These are phyloP conservation scores for Warburgia ugandensis DNA, from an alignment of 164 flowering plant species.

Conservation along the genomic window DNA sequence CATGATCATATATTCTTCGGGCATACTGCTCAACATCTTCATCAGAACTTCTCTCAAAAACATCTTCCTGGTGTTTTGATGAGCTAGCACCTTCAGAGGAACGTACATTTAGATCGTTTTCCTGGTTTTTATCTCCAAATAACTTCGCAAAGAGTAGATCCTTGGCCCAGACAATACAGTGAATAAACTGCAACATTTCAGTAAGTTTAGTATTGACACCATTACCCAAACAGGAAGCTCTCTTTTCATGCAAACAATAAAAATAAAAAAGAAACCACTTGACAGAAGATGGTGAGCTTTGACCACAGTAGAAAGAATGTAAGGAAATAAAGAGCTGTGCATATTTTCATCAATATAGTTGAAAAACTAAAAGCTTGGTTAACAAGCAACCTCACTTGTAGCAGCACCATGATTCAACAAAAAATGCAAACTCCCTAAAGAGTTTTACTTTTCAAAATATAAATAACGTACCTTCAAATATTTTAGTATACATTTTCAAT, in stretches of 20 bases:
- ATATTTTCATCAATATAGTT: too few species aligned
- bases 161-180: constrained; percentile 98
- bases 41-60: constrained; percentile 56
- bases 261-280: not conserved
- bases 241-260: not conserved
- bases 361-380: too few species aligned
- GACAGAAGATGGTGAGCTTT: too few species aligned
- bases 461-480: too few species aligned
- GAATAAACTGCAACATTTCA: constrained; percentile 77
- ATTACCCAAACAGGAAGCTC: not conserved
- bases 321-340: too few species aligned
- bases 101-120: constrained; percentile 87
- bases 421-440: too few species aligned
- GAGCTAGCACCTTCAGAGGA: constrained; percentile 59
- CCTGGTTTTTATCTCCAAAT: constrained; percentile 92
- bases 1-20: constrained; percentile 88
- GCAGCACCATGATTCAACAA: too few species aligned
- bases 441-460: too few species aligned
- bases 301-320: too few species aligned
- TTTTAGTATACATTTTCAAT: too few species aligned
- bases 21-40: constrained; percentile 82
- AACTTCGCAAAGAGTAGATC: constrained; percentile 93
- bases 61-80: constrained; percentile 60
- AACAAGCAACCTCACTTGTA: too few species aligned
- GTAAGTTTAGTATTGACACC: too few species aligned